Evolutionary conservation across 2,329 filamentous ascomycete genomes (phyloP), one percentile per base, ranked within the genome.

Genomic region (Neurospora sp.): DNA sequence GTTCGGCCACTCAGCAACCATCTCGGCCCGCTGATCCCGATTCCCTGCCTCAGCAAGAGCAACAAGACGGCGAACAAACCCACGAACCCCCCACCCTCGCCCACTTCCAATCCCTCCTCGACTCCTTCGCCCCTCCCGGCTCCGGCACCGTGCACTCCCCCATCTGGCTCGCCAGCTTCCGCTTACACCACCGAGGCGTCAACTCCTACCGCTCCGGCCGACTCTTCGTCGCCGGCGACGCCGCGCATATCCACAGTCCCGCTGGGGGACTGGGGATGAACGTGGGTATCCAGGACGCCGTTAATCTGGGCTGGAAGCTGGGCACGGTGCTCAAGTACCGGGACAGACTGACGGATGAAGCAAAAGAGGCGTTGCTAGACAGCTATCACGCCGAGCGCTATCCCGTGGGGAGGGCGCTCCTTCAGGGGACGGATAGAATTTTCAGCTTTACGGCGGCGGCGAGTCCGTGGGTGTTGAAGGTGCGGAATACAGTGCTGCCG

Each of bases 211-310:
- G 82, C 6, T 79, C 80, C 28, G 82, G 83, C 2, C 81, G 85
- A 3, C 79, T 86, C 3, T 84, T 88, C 65, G 77, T 89, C 0
- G 85, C 83, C 1, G 86, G 86, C 15, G 87, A 89, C 69, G 85
- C 86, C 6, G 85, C 84, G 1, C 86, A 88, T 71, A 85, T 85
- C 12, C 85, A 88, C 71, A 85, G 80, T 43, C 85, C 85, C 0
- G 82, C 83, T 0, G 86, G 85, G 2, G 87, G 84, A 0, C 86
- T 87, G 74, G 86, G 86, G 0, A 85, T 88, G 83, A 88, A 88
- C 74, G 84, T 84, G 0, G 85, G 85, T 0, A 80, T 88, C 23
- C 82, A 84, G 33, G 85, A 87, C 69, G 82, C 84, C 0, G 79
- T 84, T 38, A 87, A 87, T 69, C 78, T 88, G 0, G 83, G 82